Base-by-base conservation (phyloP, 805 yeast genomes). In the Nakazawaea ernobii region DNA sequence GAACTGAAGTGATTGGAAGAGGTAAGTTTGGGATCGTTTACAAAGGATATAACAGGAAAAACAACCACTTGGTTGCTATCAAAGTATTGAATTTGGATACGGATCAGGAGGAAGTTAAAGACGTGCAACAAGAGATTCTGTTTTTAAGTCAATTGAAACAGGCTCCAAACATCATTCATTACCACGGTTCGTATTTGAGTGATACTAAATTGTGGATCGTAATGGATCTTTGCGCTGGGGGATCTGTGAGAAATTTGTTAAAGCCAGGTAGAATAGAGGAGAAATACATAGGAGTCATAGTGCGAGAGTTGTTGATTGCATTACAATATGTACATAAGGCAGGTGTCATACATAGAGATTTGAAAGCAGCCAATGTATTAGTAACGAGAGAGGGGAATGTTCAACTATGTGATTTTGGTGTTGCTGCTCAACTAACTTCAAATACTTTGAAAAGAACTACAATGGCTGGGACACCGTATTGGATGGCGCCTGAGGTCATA, bases 401-500 rank as follows among this genome's bases (percentile, higher is more conserved):
- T 4, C 88, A 87, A 59, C 74, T 94, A 39, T 92, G 98, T 73
- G 99, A 94, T 65, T 94, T 94, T 67, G 99, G 99, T 30, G 99
- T 95, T 20, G 99, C 99, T 0, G 97, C 97, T 1, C 92, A 89
- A 61, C 70, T 91, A 39, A 80, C 95, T 2, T 75, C 91, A 33
- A 76, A 83, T 35, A 79, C 82, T 15, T 63, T 83, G 40, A 88
- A 90, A 61, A 74, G 99, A 56, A 86, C 92, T 32, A 94, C 99
- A 0, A 90, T 95, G 80, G 98, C 96, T 0, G 95, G 95, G 7
- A 86, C 95, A 0, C 95, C 95, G 0, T 94, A 90, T 61, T 94
- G 99, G 99, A 94, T 94, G 99, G 97, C 99, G 0, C 99, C 99
- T 0, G 99, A 92, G 63, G 99, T 92, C 30, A 92, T 92, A 35